Evolutionary conservation across 2,329 filamentous ascomycete species (phyloP).

Genomic region (Colletotrichum euphorbiae): DNA sequence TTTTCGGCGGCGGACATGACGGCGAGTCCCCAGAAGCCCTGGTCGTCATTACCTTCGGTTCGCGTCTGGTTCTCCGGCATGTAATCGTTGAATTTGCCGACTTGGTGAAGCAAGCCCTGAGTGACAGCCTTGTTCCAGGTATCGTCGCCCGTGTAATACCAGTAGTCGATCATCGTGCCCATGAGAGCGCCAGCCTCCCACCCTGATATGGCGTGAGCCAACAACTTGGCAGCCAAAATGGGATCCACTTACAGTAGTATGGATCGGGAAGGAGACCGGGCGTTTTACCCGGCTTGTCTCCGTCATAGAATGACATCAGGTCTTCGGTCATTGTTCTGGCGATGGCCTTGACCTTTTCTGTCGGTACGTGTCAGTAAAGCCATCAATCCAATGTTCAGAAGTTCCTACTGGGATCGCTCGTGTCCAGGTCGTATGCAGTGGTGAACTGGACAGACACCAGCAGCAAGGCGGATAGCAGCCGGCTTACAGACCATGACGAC

Average conservation of each 20-base stretch:
- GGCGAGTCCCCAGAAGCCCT: slow-evolving; percentile 79
- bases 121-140: slow-evolving; percentile 76
- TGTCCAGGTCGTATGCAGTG: slow-evolving; percentile 51
- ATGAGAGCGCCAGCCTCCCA: slow-evolving; percentile 83
- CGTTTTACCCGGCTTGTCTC: slow-evolving; percentile 61
- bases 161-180: slow-evolving; percentile 81
- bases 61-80: slow-evolving; percentile 80
- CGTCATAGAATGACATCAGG: slow-evolving; percentile 58
- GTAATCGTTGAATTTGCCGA: slow-evolving; percentile 78
- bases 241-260: slow-evolving; percentile 62
- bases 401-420: slow-evolving; percentile 50
- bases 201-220: slow-evolving; percentile 52
- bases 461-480: slow-evolving; percentile 29
- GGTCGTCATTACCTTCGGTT: slow-evolving; percentile 79
- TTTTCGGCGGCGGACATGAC: slow-evolving; percentile 78
- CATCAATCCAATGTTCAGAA: background rate
- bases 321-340: slow-evolving; percentile 60
- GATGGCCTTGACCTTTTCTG: slow-evolving; percentile 63
- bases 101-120: slow-evolving; percentile 79
- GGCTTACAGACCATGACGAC: slow-evolving; percentile 32
- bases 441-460: slow-evolving; percentile 40
- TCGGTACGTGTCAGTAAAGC: slow-evolving; percentile 1
- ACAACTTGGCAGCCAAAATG: background rate
- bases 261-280: slow-evolving; percentile 65
- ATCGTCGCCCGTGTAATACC: slow-evolving; percentile 82